These are phyloP conservation scores for Austroboletus eburneus DNA, from an alignment of 768 basidiomycete genomes.

Conservation along the genomic window DNA sequence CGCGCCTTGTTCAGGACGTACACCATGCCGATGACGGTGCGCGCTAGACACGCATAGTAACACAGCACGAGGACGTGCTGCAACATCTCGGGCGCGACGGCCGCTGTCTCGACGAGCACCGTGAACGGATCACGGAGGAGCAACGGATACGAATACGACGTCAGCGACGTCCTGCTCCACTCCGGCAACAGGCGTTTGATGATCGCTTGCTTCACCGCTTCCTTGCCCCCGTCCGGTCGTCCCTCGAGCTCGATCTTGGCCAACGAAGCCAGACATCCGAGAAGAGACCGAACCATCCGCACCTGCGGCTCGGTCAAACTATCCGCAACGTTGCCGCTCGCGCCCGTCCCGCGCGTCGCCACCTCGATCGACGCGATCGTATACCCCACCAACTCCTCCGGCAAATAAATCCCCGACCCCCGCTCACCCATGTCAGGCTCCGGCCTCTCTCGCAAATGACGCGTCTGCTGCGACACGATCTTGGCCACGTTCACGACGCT, in stretches of 20 bases:
- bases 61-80: constrained; percentile 83
- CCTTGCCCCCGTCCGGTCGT: constrained; percentile 68
- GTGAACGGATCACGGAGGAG: constrained; percentile 89
- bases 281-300: constrained; percentile 72
- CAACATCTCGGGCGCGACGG: constrained; percentile 85
- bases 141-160: constrained; percentile 79
- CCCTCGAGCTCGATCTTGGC: constrained; percentile 66
- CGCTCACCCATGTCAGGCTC: constrained; percentile 71
- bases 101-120: constrained; percentile 84
- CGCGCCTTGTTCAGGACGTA: constrained; percentile 74
- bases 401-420: constrained; percentile 84
- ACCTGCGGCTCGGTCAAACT: constrained; percentile 62
- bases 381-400: constrained; percentile 88
- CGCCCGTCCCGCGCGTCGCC: constrained; percentile 63
- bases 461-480: constrained; percentile 78
- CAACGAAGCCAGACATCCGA: constrained; percentile 65
- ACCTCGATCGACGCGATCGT: constrained; percentile 82
- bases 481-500: constrained; percentile 77
- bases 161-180: constrained; percentile 84
- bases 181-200: constrained; percentile 88
- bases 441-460: constrained; percentile 73
- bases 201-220: constrained; percentile 77
- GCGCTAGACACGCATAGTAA: constrained; percentile 87
- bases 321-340: constrained; percentile 59
- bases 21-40: constrained; percentile 82